Conservation (phyloP, 768 basidiomycete genomes). For the Ramaria sp. region DNA sequence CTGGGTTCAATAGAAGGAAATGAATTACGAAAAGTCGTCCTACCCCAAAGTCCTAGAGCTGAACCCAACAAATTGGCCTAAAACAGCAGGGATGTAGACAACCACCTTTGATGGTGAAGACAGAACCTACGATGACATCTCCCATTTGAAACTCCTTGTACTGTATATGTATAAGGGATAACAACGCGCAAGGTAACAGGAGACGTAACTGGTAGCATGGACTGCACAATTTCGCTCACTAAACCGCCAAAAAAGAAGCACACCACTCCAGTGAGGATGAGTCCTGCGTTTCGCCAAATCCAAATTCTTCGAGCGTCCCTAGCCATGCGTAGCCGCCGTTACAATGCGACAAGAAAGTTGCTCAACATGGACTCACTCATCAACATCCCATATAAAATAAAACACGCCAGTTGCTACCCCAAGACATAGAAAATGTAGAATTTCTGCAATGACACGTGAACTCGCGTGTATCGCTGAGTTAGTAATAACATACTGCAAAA, state of each 20-base stretch:
- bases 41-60: conserved; percentile 49
- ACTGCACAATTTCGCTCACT: conserved; percentile 74
- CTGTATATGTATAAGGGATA: conserved; percentile 23
- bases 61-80: conserved; percentile 78
- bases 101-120: conserved; percentile 7
- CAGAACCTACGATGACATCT: conserved; percentile 51
- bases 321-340: not conserved
- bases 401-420: conserved; percentile 66
- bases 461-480: not conserved
- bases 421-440: conserved; percentile 73
- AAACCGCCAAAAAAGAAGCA: conserved; percentile 78
- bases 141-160: conserved; percentile 64
- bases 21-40: conserved; percentile 15
- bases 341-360: not conserved
- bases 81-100: not conserved
- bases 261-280: conserved; percentile 56
- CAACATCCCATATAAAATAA: conserved; percentile 81
- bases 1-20: not conserved
- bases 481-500: conserved; percentile 2
- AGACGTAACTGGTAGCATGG: conserved; percentile 51
- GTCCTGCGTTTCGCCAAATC: conserved; percentile 70
- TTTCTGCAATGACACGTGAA: conserved; percentile 20
- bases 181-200: not conserved
- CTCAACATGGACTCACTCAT: conserved; percentile 48
- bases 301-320: conserved; percentile 75